These are phyloP conservation scores for Camellia oleifera DNA, from an alignment of 179 eudicot genomes.

Conservation along the genomic window DNA sequence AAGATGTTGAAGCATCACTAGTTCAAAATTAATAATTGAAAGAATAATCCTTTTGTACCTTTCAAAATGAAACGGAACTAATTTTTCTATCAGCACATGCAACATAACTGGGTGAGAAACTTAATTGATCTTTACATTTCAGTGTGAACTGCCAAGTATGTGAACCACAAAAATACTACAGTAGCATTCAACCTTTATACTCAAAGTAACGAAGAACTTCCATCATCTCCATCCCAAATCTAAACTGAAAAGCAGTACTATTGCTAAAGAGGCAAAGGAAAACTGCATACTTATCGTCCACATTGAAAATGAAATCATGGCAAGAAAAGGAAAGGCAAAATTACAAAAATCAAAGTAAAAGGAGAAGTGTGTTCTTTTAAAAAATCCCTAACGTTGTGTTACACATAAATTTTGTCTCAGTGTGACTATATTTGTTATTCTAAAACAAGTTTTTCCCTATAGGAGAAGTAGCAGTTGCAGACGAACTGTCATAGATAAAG, in stretches of 20 bases:
- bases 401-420: background rate
- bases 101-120: background rate
- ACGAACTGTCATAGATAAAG: background rate
- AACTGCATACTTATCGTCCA: background rate
- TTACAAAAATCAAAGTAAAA: background rate
- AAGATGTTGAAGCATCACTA: background rate
- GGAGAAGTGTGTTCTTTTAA: background rate
- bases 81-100: background rate
- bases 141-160: background rate
- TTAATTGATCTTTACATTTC: background rate
- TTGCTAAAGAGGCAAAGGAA: background rate
- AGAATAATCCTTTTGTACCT: background rate
- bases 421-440: background rate
- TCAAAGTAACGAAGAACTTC: background rate
- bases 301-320: background rate
- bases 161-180: background rate
- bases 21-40: background rate
- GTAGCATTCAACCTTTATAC: background rate
- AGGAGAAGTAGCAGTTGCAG: background rate
- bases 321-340: background rate
- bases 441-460: background rate
- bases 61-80: background rate
- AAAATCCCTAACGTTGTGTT: background rate
- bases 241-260: background rate
- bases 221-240: background rate